These are phyloP conservation scores for Scheffersomyces segobiensis DNA, from an alignment of 1,139 yeast species.

Conservation along the genomic window DNA sequence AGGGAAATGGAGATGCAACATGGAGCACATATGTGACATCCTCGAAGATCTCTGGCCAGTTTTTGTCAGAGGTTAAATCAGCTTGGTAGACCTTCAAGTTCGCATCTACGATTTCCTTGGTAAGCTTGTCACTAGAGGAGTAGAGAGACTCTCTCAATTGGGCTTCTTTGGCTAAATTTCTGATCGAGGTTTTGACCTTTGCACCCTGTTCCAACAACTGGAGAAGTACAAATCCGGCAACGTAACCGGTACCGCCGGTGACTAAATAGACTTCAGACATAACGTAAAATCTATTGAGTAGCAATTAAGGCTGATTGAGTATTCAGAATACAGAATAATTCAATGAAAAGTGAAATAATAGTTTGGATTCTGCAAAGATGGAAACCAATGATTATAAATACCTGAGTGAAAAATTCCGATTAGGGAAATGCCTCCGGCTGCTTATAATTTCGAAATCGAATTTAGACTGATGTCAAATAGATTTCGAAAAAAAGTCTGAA, in stretches of 20 bases:
- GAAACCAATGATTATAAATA: not conserved
- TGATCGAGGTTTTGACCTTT: slow-evolving; percentile 9
- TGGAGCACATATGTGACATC: slow-evolving; percentile 14
- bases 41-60: slow-evolving; percentile 16
- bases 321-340: not conserved
- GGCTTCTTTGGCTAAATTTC: slow-evolving; percentile 4
- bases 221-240: slow-evolving; percentile 7
- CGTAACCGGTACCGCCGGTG: slow-evolving; percentile 13
- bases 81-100: slow-evolving; percentile 7
- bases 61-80: slow-evolving; percentile 12
- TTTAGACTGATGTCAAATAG: not conserved
- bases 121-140: slow-evolving; percentile 2
- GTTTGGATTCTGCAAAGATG: not conserved
- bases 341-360: not conserved
- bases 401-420: not conserved
- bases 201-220: slow-evolving; percentile 8
- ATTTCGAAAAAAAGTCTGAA: not conserved
- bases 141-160: slow-evolving; percentile 1
- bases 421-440: not conserved
- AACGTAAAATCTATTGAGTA: not conserved
- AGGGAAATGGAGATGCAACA: slow-evolving; percentile 15
- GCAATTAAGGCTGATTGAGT: not conserved
- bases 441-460: not conserved
- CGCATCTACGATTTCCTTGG: not conserved
- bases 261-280: slow-evolving; percentile 5